Percentiles rank a stretch among this genome's conserved stretches.
Evolutionary conservation across 768 basidiomycete species (phyloP).

Genomic region (Phaffia tasmanica): DNA sequence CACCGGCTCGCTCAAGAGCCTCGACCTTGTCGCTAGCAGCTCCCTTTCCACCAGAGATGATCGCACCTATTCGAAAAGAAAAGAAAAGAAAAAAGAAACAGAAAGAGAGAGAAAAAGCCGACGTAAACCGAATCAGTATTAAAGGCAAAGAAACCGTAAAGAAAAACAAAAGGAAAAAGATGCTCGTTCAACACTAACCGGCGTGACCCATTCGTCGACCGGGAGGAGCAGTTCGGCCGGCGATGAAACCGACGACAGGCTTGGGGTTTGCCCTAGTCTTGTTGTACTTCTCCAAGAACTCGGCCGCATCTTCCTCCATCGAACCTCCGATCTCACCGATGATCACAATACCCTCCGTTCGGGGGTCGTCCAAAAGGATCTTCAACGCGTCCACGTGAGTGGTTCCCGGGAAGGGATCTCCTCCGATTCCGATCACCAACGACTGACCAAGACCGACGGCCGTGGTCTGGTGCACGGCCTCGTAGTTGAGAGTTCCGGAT

Average conservation of each 20-base stretch:
- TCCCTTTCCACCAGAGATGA: constrained; percentile 96
- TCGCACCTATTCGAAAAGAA: constrained; percentile 57
- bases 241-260: constrained; percentile 96
- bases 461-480: constrained; percentile 94
- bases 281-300: constrained; percentile 86
- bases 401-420: constrained; percentile 50
- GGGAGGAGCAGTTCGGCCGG: constrained; percentile 93
- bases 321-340: constrained; percentile 99
- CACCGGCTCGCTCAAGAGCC: constrained; percentile 75
- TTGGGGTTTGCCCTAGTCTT: constrained; percentile 75
- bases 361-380: constrained; percentile 86
- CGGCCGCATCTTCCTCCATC: constrained; percentile 99
- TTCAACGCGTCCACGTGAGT: constrained; percentile 93
- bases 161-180: not conserved
- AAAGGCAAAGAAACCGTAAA: not conserved
- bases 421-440: constrained; percentile 91
- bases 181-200: not conserved
- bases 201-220: constrained; percentile 73
- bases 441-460: constrained; percentile 92
- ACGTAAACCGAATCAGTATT: constrained; percentile 39
- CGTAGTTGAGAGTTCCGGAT: constrained; percentile 92
- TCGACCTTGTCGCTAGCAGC: constrained; percentile 85
- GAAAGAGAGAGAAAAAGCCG: constrained; percentile 35
- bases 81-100: not conserved
- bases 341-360: constrained; percentile 90